Percentiles rank a stretch among this genome's conserved stretches.
Conservation (phyloP, 2,329 filamentous ascomycete genomes). For the Aspergillus niger region DNA sequence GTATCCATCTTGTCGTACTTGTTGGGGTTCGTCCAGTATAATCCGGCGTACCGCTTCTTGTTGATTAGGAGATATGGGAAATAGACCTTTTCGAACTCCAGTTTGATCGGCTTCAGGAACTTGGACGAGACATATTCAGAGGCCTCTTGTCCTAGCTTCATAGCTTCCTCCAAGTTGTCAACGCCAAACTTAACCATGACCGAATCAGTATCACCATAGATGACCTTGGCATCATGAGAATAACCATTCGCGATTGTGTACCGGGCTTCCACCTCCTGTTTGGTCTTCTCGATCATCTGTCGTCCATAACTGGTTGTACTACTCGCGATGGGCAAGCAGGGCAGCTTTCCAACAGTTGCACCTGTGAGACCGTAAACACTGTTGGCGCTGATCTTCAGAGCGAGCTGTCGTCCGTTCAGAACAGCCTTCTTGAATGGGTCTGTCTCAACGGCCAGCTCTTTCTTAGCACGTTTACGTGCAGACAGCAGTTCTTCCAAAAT, state of each 20-base stretch:
- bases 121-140: conserved; percentile 85
- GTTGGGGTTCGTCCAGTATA: conserved; percentile 92
- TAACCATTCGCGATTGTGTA: conserved; percentile 96
- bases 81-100: conserved; percentile 99
- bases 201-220: conserved; percentile 98
- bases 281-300: conserved; percentile 98
- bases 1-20: conserved; percentile 99
- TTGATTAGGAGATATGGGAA: conserved; percentile 98
- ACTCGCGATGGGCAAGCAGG: conserved; percentile 91
- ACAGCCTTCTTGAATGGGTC: conserved; percentile 98
- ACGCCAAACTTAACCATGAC: conserved; percentile 99
- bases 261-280: conserved; percentile 85
- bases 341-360: conserved; percentile 92
- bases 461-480: conserved; percentile 94
- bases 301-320: conserved; percentile 96
- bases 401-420: conserved; percentile 92
- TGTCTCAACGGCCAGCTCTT: conserved; percentile 81
- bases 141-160: conserved; percentile 94
- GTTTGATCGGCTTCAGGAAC: conserved; percentile 95
- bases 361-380: conserved; percentile 97
- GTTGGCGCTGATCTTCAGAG: conserved; percentile 95
- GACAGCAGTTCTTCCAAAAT: conserved; percentile 90
- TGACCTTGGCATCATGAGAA: conserved; percentile 89
- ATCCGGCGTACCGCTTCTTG: conserved; percentile 98
- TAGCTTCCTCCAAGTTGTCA: conserved; percentile 79